Conservation (phyloP, 2,329 filamentous ascomycete genomes). For the Penicillium italicum region DNA sequence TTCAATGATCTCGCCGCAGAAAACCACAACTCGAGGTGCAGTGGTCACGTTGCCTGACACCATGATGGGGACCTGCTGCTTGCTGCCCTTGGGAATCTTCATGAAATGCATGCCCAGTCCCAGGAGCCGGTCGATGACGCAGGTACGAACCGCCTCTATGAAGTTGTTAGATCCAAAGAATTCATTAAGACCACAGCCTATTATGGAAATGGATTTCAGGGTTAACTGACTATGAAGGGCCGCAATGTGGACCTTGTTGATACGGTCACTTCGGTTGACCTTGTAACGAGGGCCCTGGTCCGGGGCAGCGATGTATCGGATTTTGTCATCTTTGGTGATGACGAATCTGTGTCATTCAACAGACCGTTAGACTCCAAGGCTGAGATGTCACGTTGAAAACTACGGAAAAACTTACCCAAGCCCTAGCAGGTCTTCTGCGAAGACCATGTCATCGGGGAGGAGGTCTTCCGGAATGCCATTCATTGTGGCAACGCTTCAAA, state of each 20-base stretch:
- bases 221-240: conserved; percentile 63
- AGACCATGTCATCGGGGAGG: conserved; percentile 68
- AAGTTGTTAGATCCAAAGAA: neutral
- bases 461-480: conserved; percentile 58
- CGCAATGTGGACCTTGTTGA: conserved; percentile 72
- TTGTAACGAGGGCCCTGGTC: conserved; percentile 70
- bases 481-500: conserved; percentile 52
- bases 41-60: conserved; percentile 53
- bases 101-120: conserved; percentile 58
- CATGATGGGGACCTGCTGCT: conserved; percentile 64
- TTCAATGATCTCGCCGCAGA: conserved; percentile 69
- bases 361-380: neutral
- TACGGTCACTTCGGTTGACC: conserved; percentile 67
- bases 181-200: neutral
- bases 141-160: conserved; percentile 52
- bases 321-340: conserved; percentile 69
- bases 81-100: conserved; percentile 57
- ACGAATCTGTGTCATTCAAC: conserved; percentile 60
- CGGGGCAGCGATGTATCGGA: conserved; percentile 66
- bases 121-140: conserved; percentile 61
- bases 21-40: conserved; percentile 63
- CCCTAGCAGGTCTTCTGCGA: conserved; percentile 60
- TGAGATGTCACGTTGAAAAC: neutral
- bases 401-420: conserved; percentile 60
- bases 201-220: neutral